Evolutionary conservation across 2,329 filamentous ascomycete species (phyloP), one percentile per base, ranked within the genome.

Genomic region (Monilinia fructigena): DNA sequence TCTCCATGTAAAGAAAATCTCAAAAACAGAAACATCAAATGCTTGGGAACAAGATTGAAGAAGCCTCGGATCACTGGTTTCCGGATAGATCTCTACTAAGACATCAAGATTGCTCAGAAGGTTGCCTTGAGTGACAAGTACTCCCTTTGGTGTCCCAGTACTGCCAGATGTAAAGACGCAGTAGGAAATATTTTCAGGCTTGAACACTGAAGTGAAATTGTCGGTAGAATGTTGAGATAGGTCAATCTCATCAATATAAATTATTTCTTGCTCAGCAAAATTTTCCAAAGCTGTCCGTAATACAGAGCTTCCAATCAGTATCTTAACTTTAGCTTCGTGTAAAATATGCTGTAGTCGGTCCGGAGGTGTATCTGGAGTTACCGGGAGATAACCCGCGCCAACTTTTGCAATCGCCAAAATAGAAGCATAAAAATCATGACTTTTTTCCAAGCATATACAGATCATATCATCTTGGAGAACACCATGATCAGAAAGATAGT

Each of bases 11-110:
- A 92, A 96, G 75, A 96, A 94, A 18, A 96, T 93, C 73, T 96
- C 93, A 74, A 96, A 96, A 0, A 96, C 90, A 0, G 92, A 96
- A 2, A 96, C 88, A 74, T 96, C 91, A 74, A 96, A 96, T 0
- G 89, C 89, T 74, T 93, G 90, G 0, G 91, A 94, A 74, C 90
- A 96, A 2, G 90, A 86, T 76, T 96, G 93, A 0, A 97, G 80
- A 42, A 96, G 80, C n/a, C 87, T 84, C 0, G 74, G 67, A 1
- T 77, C 72, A 1, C 72, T 72, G 0, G 78, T 74, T 0, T 80
- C 79, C 0, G 90, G 89, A 73, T 96, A 96, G 0, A 91, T 79
- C 3, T 81, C 79, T 2, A 83, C 81, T 8, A 97, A 80, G 12
- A 85, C 81, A 23, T 85, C 80, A n/a, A 96, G 80, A 70, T 96